Conservation (phyloP, 768 basidiomycete genomes). For the Lanmaoa rubissima region DNA sequence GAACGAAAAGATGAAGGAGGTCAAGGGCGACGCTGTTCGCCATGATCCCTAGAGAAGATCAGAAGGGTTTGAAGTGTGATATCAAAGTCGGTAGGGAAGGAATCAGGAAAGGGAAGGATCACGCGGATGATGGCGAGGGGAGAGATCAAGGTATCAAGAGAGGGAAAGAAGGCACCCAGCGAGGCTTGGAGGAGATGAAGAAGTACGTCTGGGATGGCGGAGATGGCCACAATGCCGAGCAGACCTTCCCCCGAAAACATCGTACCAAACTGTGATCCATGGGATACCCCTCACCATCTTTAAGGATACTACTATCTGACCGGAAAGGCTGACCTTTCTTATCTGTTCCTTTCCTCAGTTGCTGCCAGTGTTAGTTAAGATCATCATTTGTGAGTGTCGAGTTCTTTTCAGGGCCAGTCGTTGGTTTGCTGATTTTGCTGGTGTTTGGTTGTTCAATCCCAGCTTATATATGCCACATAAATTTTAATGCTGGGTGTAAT, state of each 20-base stretch:
- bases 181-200: constrained; percentile 14
- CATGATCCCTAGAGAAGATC: constrained; percentile 10
- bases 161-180: constrained; percentile 8
- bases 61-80: constrained; percentile 1
- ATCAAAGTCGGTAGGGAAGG: constrained; percentile 5
- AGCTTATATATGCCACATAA: too few species aligned
- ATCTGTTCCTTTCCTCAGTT: too few species aligned
- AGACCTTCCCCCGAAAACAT: constrained; percentile 10
- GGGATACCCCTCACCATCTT: constrained; percentile 8
- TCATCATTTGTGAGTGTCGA: too few species aligned
- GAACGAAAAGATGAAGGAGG: constrained; percentile 13
- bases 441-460: too few species aligned
- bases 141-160: constrained; percentile 3
- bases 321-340: too few species aligned
- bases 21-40: constrained; percentile 11
- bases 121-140: neutral
- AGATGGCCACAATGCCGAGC: constrained; percentile 11
- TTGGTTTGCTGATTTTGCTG: too few species aligned
- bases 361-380: too few species aligned
- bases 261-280: constrained; percentile 25
- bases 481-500: too few species aligned
- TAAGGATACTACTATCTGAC: too few species aligned
- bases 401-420: too few species aligned
- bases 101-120: neutral
- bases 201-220: constrained; percentile 3